Evolutionary conservation across 192 early-diverging fungal species (phyloP).

Genomic region (Backusella tarrabulga): DNA sequence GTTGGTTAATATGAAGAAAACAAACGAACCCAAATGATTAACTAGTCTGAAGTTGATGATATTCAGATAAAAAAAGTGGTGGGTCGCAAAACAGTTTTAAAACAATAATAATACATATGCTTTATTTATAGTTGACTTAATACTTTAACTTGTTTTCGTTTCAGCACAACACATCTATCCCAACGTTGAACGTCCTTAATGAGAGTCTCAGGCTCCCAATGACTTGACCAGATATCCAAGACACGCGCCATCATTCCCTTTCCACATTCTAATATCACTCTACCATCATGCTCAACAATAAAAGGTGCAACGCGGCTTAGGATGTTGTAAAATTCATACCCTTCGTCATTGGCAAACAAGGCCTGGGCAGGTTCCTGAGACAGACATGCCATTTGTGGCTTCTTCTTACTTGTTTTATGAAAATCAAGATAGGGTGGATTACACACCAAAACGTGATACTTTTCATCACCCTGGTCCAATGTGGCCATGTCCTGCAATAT

Average conservation of each 20-base stretch:
- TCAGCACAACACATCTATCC: slow-evolving; percentile 60
- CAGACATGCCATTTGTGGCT: slow-evolving; percentile 33
- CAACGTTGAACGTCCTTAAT: slow-evolving; percentile 51
- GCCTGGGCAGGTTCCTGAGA: slow-evolving; percentile 64
- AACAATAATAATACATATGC: too few relatives aligned
- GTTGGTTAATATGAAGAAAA: too few relatives aligned
- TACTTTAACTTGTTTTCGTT: not conserved
- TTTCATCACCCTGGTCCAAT: slow-evolving; percentile 22
- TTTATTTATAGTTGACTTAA: not conserved
- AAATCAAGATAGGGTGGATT: slow-evolving; percentile 72
- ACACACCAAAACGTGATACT: slow-evolving; percentile 65
- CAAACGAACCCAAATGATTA: too few relatives aligned
- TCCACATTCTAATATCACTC: slow-evolving; percentile 57
- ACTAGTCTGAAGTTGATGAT: too few relatives aligned
- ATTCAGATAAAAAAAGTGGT: too few relatives aligned
- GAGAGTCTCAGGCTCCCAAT: slow-evolving; percentile 36
- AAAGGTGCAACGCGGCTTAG: slow-evolving; percentile 23
- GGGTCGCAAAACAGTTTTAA: too few relatives aligned
- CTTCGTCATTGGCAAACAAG: slow-evolving; percentile 59
- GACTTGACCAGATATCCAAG: slow-evolving; percentile 41
- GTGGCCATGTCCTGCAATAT: slow-evolving; percentile 43
- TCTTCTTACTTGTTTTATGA: slow-evolving; percentile 32
- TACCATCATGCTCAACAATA: slow-evolving; percentile 35
- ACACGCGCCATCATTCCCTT: slow-evolving; percentile 57
- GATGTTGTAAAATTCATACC: slow-evolving; percentile 61